Conservation (phyloP, 2,329 filamentous ascomycete genomes). For the Purpureocillium takamizusanense region DNA sequence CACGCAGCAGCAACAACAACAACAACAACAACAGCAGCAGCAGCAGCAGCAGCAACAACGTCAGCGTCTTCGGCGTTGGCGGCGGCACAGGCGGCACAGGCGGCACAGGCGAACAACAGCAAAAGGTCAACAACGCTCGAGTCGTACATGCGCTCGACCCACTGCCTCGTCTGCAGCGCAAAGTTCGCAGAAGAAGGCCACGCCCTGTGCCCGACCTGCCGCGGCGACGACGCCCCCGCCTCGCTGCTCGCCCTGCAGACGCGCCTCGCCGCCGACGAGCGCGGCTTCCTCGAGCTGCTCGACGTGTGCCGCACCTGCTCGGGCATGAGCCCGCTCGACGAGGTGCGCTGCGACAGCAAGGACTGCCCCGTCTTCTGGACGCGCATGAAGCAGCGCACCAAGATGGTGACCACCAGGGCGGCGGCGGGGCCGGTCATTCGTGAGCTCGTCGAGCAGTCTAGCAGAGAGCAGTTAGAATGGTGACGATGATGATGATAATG, state of each 20-base stretch:
- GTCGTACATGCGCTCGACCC: slow-evolving; percentile 76
- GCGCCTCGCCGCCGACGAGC: slow-evolving; percentile 54
- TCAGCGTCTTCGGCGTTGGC: no score
- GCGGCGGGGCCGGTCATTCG: slow-evolving; percentile 21
- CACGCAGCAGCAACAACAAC: no score
- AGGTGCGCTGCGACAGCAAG: slow-evolving; percentile 78
- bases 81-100: no score
- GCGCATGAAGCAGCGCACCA: slow-evolving; percentile 52
- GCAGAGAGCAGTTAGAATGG: slow-evolving; percentile 23
- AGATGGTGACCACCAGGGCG: slow-evolving; percentile 29
- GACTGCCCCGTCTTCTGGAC: slow-evolving; percentile 93
- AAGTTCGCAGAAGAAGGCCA: slow-evolving; percentile 19
- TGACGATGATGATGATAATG: no score
- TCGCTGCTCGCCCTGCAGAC: slow-evolving; percentile 57
- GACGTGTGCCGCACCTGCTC: slow-evolving; percentile 75
- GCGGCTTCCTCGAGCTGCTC: slow-evolving; percentile 53
- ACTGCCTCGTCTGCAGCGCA: slow-evolving; percentile 63
- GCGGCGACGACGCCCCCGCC: slow-evolving; percentile 38
- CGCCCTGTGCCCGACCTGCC: slow-evolving; percentile 51
- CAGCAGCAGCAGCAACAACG: no score
- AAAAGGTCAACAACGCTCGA: slow-evolving; percentile 77
- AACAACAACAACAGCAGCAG: no score
- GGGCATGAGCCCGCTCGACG: slow-evolving; percentile 61
- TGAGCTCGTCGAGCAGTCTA: slow-evolving; percentile 17
- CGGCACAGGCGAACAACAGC: slow-evolving; percentile 26